Conservation (phyloP, 495 filamentous ascomycete species). For the Trypethelium eluteriae region DNA sequence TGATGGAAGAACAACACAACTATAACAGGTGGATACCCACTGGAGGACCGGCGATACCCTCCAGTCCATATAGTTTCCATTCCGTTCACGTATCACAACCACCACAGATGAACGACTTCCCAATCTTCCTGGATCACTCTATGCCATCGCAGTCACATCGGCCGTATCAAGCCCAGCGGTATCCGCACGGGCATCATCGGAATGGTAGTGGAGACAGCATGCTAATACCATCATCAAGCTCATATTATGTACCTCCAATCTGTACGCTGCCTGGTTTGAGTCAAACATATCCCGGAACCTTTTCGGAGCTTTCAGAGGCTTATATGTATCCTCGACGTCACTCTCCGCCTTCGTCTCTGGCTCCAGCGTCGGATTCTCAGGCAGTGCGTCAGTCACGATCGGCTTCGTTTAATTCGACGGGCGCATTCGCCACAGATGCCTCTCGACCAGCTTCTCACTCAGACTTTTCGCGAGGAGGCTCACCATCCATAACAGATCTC, state of each 20-base stretch:
- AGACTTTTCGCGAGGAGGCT: conserved; percentile 3
- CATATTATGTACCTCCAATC: background rate
- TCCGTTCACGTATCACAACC: background rate
- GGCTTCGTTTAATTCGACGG: conserved; percentile 6
- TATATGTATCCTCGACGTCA: conserved; percentile 6
- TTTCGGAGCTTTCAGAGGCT: background rate
- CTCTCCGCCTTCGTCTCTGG: conserved; percentile 6
- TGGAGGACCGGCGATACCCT: background rate
- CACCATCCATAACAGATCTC: conserved; percentile 24
- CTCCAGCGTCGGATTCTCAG: background rate
- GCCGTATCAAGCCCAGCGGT: background rate
- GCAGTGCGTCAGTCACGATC: conserved; percentile 1
- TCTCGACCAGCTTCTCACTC: conserved; percentile 5
- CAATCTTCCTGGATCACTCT: background rate
- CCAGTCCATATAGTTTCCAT: conserved; percentile 1
- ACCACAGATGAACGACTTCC: background rate
- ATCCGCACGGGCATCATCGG: background rate
- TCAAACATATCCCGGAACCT: conserved; percentile 5
- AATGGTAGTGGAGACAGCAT: conserved; percentile 5
- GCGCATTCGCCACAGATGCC: conserved; percentile 8
- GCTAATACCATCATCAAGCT: conserved; percentile 1
- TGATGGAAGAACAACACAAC: conserved; percentile 6
- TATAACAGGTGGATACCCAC: background rate
- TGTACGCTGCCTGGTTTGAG: background rate
- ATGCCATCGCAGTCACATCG: conserved; percentile 1